phyloP scores from a whole-genome alignment of 2,329 filamentous ascomycete genomes.

The Teratosphaeria gauchensis region DNA sequence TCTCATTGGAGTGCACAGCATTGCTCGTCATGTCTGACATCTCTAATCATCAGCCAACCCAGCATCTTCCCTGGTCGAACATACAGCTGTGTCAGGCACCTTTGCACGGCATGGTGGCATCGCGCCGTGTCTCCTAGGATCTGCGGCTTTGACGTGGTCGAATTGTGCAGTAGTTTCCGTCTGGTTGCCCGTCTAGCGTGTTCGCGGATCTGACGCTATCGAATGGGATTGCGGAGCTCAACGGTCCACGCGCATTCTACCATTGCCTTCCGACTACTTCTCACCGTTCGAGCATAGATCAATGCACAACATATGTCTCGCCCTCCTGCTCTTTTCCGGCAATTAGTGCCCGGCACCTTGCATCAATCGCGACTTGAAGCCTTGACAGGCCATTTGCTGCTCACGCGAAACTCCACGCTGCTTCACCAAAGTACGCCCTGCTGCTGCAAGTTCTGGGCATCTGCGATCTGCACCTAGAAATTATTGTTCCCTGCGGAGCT shows the following conservation, averaged over 20 bases:
- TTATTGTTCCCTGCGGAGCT: slow-evolving; percentile 22
- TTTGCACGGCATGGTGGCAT: neutral
- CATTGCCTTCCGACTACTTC: neutral
- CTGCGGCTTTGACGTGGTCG: slow-evolving; percentile 14
- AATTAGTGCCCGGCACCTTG: slow-evolving; percentile 6
- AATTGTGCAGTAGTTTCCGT: slow-evolving; percentile 17
- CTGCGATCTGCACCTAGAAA: slow-evolving; percentile 23
- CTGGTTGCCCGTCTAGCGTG: slow-evolving; percentile 10
- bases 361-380: slow-evolving; percentile 12
- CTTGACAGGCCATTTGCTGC: slow-evolving; percentile 10
- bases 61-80: neutral
- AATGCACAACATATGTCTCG: slow-evolving; percentile 18
- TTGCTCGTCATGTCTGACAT: neutral
- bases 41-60: neutral
- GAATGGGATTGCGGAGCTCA: slow-evolving; percentile 10
- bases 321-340: neutral
- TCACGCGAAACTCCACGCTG: slow-evolving; percentile 7
- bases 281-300: slow-evolving; percentile 10
- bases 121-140: neutral
- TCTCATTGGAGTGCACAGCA: neutral
- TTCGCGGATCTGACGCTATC: slow-evolving; percentile 13
- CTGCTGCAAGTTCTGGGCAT: slow-evolving; percentile 14
- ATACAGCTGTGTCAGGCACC: neutral
- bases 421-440: slow-evolving; percentile 2
- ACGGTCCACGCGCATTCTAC: slow-evolving; percentile 7